Conservation (phyloP, 495 filamentous ascomycete genomes). For the Penicillium flavigenum region DNA sequence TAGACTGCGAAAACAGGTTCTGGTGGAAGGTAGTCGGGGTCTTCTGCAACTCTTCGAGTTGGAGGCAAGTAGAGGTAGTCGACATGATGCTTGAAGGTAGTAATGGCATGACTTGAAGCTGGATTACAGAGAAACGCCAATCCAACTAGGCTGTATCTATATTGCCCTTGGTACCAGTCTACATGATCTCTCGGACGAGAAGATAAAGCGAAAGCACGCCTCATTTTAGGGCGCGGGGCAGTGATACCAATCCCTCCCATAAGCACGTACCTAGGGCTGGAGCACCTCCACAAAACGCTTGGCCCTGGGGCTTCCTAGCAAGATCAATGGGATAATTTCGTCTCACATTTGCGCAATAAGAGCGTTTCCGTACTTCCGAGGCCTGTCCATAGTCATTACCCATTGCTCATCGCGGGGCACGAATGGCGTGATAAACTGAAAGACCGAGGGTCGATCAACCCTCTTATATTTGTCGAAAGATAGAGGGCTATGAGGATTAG, state of each 20-base stretch:
- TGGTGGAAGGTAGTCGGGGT: slow-evolving; percentile 22
- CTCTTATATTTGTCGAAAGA: background rate
- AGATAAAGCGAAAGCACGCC: slow-evolving; percentile 16
- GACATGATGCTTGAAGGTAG: slow-evolving; percentile 27
- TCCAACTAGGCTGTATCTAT: slow-evolving; percentile 18
- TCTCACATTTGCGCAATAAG: slow-evolving; percentile 13
- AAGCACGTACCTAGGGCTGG: slow-evolving; percentile 20
- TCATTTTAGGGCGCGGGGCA: slow-evolving; percentile 18
- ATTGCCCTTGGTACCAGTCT: slow-evolving; percentile 9
- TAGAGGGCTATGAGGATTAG: background rate
- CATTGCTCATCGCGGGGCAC: slow-evolving; percentile 43
- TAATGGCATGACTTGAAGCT: slow-evolving; percentile 17
- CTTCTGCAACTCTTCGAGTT: slow-evolving; percentile 23
- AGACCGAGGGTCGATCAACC: background rate
- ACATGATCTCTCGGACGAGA: slow-evolving; percentile 31
- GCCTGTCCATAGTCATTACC: background rate
- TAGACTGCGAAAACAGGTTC: slow-evolving; percentile 11
- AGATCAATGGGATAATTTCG: slow-evolving; percentile 8
- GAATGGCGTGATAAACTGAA: slow-evolving; percentile 37
- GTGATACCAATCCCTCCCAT: slow-evolving; percentile 21
- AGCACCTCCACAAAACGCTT: slow-evolving; percentile 18
- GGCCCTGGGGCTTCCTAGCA: slow-evolving; percentile 8
- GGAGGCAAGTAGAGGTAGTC: slow-evolving; percentile 29
- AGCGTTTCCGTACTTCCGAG: slow-evolving; percentile 10
- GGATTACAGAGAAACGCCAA: slow-evolving; percentile 4